Percentiles rank a stretch among this genome's conserved stretches.
phyloP scores from a whole-genome alignment of 108 stramenopile genomes.

The Fragilaria crotonensis region DNA sequence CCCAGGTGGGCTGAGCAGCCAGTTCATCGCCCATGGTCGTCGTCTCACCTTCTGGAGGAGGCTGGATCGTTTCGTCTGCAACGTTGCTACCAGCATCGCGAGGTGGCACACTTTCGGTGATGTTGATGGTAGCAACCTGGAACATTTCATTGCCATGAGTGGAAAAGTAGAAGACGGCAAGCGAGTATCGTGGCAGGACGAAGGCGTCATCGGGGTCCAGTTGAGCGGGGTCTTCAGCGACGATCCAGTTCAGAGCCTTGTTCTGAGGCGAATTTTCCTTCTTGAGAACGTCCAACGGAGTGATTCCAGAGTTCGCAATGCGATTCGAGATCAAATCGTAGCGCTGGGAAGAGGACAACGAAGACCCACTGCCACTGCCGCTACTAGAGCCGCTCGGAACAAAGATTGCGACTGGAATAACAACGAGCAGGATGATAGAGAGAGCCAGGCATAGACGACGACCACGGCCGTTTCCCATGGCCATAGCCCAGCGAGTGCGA shows the following conservation, averaged over 20 bases:
- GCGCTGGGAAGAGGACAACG: neutral
- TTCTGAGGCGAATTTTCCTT: neutral
- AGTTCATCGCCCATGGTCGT: constrained; percentile 2
- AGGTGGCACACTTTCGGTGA: neutral
- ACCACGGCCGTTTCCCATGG: constrained; percentile 1
- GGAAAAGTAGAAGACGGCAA: constrained; percentile 11
- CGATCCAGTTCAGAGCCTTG: constrained; percentile 1
- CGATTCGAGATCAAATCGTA: neutral
- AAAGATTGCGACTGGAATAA: neutral
- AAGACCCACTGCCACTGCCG: neutral
- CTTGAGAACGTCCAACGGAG: neutral
- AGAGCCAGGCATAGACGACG: neutral
- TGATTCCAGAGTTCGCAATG: neutral
- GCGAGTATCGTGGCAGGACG: constrained; percentile 11
- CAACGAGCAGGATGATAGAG: neutral
- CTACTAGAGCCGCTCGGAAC: neutral
- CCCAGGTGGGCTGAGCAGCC: constrained; percentile 22
- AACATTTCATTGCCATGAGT: constrained; percentile 11
- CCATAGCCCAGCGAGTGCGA: constrained; percentile 1
- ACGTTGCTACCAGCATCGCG: neutral
- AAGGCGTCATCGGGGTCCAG: constrained; percentile 1
- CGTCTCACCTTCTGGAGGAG: neutral
- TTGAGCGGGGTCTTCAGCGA: neutral
- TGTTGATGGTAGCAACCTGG: neutral
- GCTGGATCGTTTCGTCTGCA: neutral